Conservation (phyloP, 164 flowering plant species). For the Kalanchoe fedtschenkoi region DNA sequence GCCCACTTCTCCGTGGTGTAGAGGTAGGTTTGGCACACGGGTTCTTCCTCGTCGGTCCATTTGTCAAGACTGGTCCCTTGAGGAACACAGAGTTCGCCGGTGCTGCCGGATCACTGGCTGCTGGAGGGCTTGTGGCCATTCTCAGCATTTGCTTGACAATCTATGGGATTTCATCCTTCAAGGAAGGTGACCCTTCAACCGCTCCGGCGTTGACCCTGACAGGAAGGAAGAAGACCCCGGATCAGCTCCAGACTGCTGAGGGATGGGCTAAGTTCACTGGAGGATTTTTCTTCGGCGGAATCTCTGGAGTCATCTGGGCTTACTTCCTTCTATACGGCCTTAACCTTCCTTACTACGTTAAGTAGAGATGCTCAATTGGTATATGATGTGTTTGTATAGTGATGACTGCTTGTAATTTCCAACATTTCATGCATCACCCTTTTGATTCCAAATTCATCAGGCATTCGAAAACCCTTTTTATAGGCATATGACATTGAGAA, state of each 20-base stretch:
- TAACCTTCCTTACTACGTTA: conserved; percentile 85
- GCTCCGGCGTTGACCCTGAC: conserved; percentile 75
- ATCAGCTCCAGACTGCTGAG: conserved; percentile 65
- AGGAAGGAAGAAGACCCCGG: conserved; percentile 86
- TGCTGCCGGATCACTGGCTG: conserved; percentile 73
- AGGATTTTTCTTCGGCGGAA: conserved; percentile 96
- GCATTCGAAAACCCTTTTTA: too few relatives aligned
- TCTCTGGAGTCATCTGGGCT: conserved; percentile 91
- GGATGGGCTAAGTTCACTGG: conserved; percentile 90
- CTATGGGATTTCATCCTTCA: conserved; percentile 58
- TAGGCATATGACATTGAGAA: too few relatives aligned
- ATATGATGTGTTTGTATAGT: conserved; percentile 1
- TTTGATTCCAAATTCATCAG: too few relatives aligned
- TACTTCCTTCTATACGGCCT: conserved; percentile 80
- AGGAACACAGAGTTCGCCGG: conserved; percentile 70
- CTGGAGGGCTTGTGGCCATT: conserved; percentile 74
- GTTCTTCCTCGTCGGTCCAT: conserved; percentile 79
- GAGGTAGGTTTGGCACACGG: conserved; percentile 97
- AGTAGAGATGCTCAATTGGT: conserved; percentile 23
- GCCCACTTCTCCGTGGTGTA: conserved; percentile 80
- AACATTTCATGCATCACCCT: too few relatives aligned
- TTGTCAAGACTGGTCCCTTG: conserved; percentile 81
- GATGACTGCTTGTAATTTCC: background rate
- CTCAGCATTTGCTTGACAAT: conserved; percentile 83
- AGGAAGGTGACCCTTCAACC: conserved; percentile 60